Conservation (phyloP, 2,329 filamentous ascomycete genomes). For the Aureobasidium sp. region DNA sequence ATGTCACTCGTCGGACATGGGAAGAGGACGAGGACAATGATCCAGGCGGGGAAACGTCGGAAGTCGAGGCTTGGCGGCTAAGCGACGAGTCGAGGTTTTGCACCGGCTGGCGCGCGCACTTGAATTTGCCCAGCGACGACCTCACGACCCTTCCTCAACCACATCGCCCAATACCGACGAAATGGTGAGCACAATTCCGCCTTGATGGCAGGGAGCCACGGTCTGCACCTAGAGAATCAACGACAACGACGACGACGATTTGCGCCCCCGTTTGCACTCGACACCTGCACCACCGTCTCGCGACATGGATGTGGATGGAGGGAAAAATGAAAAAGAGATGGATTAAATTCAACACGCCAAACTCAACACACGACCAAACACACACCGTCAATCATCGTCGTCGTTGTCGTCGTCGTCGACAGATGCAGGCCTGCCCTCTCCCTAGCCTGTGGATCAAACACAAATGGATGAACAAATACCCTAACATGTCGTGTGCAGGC, state of each 20-base stretch:
- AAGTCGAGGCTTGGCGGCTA: neutral
- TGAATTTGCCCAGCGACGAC: neutral
- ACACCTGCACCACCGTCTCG: neutral
- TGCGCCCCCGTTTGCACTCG: neutral
- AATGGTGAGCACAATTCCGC: slow-evolving; percentile 13
- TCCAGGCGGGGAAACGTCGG: too few species aligned
- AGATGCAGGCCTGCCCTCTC: slow-evolving; percentile 16
- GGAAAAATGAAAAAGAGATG: neutral
- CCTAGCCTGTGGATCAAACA: slow-evolving; percentile 12
- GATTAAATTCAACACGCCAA: neutral
- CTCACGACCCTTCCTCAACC: slow-evolving; percentile 4
- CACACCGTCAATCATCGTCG: neutral
- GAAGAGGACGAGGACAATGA: too few species aligned
- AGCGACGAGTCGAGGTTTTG: too few species aligned
- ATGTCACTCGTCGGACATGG: too few species aligned
- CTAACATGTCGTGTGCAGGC: slow-evolving; percentile 21
- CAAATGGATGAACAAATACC: slow-evolving; percentile 16
- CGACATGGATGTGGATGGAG: slow-evolving; percentile 8
- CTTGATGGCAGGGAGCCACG: slow-evolving; percentile 2
- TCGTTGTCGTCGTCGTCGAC: slow-evolving; percentile 9
- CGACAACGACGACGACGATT: slow-evolving; percentile 7
- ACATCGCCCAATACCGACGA: slow-evolving; percentile 16
- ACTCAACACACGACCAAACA: neutral
- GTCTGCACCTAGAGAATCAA: neutral
- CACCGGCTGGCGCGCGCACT: neutral